Evolutionary conservation across 2,329 filamentous ascomycete genomes (phyloP).

Genomic region (Penicillium sp.): DNA sequence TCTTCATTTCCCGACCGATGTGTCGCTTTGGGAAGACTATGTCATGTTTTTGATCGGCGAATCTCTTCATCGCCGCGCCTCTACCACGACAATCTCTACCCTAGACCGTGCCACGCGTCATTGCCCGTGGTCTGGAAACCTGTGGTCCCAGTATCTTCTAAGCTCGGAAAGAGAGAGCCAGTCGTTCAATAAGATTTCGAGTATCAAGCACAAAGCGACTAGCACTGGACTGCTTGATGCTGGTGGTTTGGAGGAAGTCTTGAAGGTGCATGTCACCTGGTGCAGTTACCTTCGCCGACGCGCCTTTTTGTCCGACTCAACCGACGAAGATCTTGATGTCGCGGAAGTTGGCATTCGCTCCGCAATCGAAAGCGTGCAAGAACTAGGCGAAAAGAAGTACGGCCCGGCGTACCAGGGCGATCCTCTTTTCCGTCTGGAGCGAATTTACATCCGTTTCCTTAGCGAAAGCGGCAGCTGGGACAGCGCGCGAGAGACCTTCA

Average conservation of each 20-base stretch:
- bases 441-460: conserved; percentile 87
- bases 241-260: conserved; percentile 79
- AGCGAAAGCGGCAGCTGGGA: conserved; percentile 77
- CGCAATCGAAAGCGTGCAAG: conserved; percentile 79
- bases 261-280: conserved; percentile 92
- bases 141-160: conserved; percentile 89
- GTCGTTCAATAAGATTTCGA: conserved; percentile 76
- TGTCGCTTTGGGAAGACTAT: conserved; percentile 79
- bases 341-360: conserved; percentile 86
- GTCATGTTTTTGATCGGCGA: conserved; percentile 66
- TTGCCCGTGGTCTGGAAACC: conserved; percentile 84
- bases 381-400: conserved; percentile 73
- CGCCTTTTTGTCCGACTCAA: conserved; percentile 70
- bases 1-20: conserved; percentile 68
- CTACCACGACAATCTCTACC: conserved; percentile 61
- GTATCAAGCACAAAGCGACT: conserved; percentile 89
- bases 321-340: conserved; percentile 80
- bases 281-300: conserved; percentile 87
- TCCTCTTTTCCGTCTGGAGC: conserved; percentile 80
- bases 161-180: conserved; percentile 75
- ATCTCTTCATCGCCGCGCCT: conserved; percentile 47
- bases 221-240: conserved; percentile 80
- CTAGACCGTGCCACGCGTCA: conserved; percentile 81
- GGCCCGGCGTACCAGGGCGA: conserved; percentile 79
- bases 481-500: conserved; percentile 75